These are phyloP conservation scores for Globisporangium ultimum DNA, from an alignment of 352 stramenopile genomes.

Conservation along the genomic window DNA sequence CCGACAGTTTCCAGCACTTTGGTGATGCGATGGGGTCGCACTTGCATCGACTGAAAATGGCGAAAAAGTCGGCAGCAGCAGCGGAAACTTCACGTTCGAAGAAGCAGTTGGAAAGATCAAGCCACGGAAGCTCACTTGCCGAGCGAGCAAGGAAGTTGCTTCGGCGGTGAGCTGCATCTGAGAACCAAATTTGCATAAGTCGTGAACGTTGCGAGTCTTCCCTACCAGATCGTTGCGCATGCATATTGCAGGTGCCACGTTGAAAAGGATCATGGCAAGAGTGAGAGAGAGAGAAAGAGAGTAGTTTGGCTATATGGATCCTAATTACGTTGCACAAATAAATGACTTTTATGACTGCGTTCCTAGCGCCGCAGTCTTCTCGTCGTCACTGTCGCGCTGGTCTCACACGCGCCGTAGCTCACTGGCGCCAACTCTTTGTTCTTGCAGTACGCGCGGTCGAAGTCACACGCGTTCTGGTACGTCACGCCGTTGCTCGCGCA, in stretches of 20 bases:
- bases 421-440: background rate
- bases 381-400: too few species aligned
- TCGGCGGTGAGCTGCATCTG: background rate
- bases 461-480: slow-evolving; percentile 2
- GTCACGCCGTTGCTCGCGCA: slow-evolving; percentile 5
- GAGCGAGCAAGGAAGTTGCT: slow-evolving; percentile 9
- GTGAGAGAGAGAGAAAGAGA: too few species aligned
- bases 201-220: too few species aligned
- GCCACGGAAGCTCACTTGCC: background rate
- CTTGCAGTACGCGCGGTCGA: slow-evolving; percentile 1
- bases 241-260: too few species aligned
- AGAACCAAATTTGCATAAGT: too few species aligned
- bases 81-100: background rate
- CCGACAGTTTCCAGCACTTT: slow-evolving; percentile 57
- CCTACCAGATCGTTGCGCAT: too few species aligned
- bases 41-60: slow-evolving; percentile 44
- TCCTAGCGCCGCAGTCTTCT: too few species aligned
- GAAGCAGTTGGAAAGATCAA: background rate
- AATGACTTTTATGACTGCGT: too few species aligned
- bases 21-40: slow-evolving; percentile 48
- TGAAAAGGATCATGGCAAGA: too few species aligned
- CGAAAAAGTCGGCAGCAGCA: slow-evolving; percentile 12
- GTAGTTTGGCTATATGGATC: too few species aligned
- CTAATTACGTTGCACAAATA: too few species aligned
- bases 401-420: background rate